Conservation (phyloP, 2,329 filamentous ascomycete genomes). For the Leptosphaerulina australis region DNA sequence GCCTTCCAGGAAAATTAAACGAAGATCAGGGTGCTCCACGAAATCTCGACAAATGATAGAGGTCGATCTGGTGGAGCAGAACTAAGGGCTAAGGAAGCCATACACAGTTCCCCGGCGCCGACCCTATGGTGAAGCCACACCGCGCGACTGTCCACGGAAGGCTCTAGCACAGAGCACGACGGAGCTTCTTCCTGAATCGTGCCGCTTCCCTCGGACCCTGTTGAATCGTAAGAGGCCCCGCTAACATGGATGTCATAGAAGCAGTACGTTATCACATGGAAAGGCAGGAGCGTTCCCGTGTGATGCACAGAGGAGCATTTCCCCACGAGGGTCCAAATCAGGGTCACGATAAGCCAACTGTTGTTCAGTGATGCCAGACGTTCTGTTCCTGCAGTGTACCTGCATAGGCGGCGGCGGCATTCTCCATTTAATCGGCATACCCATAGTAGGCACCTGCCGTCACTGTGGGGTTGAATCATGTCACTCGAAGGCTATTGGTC, state of each 20-base stretch:
- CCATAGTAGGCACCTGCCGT: slow-evolving; percentile 27
- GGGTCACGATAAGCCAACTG: slow-evolving; percentile 27
- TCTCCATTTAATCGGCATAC: slow-evolving; percentile 30
- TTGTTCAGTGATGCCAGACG: slow-evolving; percentile 25
- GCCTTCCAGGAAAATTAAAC: slow-evolving; percentile 32
- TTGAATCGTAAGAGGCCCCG: slow-evolving; percentile 34
- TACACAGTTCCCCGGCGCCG: slow-evolving; percentile 47
- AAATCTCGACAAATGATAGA: slow-evolving; percentile 44
- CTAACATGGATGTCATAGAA: slow-evolving; percentile 45
- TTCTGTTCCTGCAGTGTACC: slow-evolving; percentile 51
- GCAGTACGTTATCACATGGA: slow-evolving; percentile 19
- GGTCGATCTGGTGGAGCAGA: slow-evolving; percentile 41
- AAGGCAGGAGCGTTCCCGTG: slow-evolving; percentile 16
- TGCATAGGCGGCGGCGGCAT: slow-evolving; percentile 46
- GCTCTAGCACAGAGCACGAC: slow-evolving; percentile 29
- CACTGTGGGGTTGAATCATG: slow-evolving; percentile 39
- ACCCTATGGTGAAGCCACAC: slow-evolving; percentile 37
- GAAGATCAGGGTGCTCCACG: slow-evolving; percentile 45
- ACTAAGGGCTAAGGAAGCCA: slow-evolving; percentile 47
- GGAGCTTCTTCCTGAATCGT: slow-evolving; percentile 42
- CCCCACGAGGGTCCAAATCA: slow-evolving; percentile 17
- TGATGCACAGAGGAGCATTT: slow-evolving; percentile 7
- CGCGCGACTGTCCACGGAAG: slow-evolving; percentile 31
- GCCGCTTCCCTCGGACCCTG: slow-evolving; percentile 29
- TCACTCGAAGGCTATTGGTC: slow-evolving; percentile 34